Evolutionary conservation across 345 rosid species (phyloP).

Genomic region (Crucihimalaya himalaica): DNA sequence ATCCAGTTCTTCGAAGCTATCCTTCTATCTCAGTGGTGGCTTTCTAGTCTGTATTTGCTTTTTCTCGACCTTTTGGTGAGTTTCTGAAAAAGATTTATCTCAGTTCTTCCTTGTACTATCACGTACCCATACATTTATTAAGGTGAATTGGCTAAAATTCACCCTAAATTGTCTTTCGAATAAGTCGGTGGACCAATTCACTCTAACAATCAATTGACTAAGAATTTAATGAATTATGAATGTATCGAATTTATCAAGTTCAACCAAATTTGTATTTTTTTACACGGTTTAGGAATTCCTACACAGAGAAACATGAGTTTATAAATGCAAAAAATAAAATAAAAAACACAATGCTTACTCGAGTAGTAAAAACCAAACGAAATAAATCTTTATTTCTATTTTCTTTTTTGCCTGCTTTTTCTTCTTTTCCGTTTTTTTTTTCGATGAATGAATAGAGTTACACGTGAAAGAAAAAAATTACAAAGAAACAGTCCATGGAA

Average conservation of each 20-base stretch:
- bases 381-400: conserved; percentile 19
- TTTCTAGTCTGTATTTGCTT: too few relatives aligned
- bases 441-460: conserved; percentile 69
- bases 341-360: background rate
- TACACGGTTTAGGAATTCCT: background rate
- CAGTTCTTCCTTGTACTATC: too few relatives aligned
- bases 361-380: conserved; percentile 1
- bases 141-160: too few relatives aligned
- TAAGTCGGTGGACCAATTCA: background rate
- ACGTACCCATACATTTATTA: too few relatives aligned
- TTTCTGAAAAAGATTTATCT: too few relatives aligned
- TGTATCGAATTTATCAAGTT: too few relatives aligned
- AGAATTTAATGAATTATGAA: too few relatives aligned
- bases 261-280: too few relatives aligned
- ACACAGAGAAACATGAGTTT: background rate
- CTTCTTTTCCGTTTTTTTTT: conserved; percentile 14
- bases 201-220: too few relatives aligned
- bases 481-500: conserved; percentile 52
- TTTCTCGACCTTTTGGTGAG: too few relatives aligned
- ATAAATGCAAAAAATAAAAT: background rate
- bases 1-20: too few relatives aligned
- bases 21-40: too few relatives aligned
- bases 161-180: background rate
- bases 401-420: background rate
- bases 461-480: conserved; percentile 48